phyloP scores from a whole-genome alignment of 768 basidiomycete species.

The Cyathus striatus region DNA sequence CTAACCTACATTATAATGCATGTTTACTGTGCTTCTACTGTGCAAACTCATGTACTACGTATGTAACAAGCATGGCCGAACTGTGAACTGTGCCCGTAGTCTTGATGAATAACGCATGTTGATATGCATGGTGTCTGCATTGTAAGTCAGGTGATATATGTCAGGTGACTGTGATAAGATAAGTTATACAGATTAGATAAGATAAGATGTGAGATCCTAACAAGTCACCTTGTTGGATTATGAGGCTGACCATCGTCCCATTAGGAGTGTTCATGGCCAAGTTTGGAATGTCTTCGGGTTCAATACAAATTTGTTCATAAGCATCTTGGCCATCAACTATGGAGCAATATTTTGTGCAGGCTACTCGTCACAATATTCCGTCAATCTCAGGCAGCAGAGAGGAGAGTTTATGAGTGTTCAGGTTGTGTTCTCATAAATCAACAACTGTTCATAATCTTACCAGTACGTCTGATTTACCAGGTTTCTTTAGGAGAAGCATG shows the following conservation, averaged over 20 bases:
- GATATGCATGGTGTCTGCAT: too few species aligned
- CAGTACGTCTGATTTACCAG: conserved; percentile 12
- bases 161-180: too few species aligned
- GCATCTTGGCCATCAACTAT: background rate
- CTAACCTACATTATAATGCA: too few species aligned
- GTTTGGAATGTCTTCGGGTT: background rate
- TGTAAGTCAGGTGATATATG: too few species aligned
- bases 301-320: background rate
- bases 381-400: conserved; percentile 15
- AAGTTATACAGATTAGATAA: too few species aligned
- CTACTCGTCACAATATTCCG: background rate
- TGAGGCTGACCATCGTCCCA: background rate
- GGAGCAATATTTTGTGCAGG: background rate
- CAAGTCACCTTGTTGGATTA: background rate
- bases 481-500: conserved; percentile 26
- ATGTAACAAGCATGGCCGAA: too few species aligned
- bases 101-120: too few species aligned
- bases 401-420: conserved; percentile 29
- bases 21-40: too few species aligned
- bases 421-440: conserved; percentile 28
- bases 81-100: too few species aligned
- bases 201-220: too few species aligned
- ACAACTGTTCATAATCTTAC: conserved; percentile 22
- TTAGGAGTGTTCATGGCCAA: background rate
- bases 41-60: too few species aligned